These are phyloP conservation scores for Ramichloridium luteum DNA, from an alignment of 2,329 filamentous ascomycete species.

Conservation along the genomic window DNA sequence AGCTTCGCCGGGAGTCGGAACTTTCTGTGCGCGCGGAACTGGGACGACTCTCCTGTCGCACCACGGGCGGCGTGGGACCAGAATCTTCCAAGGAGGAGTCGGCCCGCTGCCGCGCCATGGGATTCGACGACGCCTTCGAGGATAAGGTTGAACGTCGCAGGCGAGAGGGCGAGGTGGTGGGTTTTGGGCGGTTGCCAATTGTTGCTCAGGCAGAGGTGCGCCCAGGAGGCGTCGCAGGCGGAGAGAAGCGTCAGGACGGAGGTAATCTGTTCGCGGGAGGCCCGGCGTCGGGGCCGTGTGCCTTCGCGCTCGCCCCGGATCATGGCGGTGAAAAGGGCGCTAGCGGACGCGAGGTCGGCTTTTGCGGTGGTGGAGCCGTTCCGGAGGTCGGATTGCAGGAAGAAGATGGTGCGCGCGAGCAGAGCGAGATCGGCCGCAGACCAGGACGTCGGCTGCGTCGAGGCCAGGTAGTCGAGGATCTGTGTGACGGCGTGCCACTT, in stretches of 20 bases:
- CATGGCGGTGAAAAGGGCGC: conserved; percentile 7
- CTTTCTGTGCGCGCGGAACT: conserved; percentile 1
- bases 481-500: conserved; percentile 30
- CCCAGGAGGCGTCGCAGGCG: conserved; percentile 9
- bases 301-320: conserved; percentile 2
- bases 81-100: conserved; percentile 32
- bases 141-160: conserved; percentile 38
- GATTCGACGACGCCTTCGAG: conserved; percentile 43
- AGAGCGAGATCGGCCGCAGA: conserved; percentile 6
- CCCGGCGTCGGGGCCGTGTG: not conserved
- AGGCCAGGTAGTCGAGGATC: conserved; percentile 22
- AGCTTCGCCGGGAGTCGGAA: too few species aligned
- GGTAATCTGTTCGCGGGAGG: not conserved
- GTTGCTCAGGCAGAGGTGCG: conserved; percentile 6
- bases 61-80: conserved; percentile 28
- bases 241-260: conserved; percentile 12
- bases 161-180: conserved; percentile 10
- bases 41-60: conserved; percentile 7
- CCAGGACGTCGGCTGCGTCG: conserved; percentile 9
- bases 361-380: not conserved
- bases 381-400: not conserved
- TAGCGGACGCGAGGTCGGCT: conserved; percentile 5
- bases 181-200: conserved; percentile 1
- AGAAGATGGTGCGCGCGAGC: conserved; percentile 8
- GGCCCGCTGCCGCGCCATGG: conserved; percentile 37